phyloP scores from a whole-genome alignment of 2,329 filamentous ascomycete species.

The Ophiostoma triangulosporum region DNA sequence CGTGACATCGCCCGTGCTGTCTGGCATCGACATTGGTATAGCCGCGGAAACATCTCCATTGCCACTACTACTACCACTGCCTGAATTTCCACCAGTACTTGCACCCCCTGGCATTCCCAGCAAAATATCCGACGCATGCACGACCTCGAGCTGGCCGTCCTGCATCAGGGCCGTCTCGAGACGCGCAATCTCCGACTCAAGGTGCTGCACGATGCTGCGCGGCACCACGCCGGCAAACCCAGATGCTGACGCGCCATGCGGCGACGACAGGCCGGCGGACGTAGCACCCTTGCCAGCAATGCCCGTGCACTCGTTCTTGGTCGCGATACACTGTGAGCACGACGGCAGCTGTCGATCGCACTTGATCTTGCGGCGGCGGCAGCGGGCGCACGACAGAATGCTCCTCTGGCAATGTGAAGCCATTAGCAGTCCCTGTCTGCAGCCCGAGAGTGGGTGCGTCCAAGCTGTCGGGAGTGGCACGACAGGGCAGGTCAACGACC shows the following conservation, averaged over 20 bases:
- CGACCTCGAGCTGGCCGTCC: conserved; percentile 15
- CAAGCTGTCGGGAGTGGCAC: neutral
- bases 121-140: conserved; percentile 12
- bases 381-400: conserved; percentile 13
- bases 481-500: neutral
- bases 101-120: conserved; percentile 8
- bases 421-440: neutral
- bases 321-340: conserved; percentile 18
- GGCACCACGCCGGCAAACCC: conserved; percentile 11
- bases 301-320: conserved; percentile 17
- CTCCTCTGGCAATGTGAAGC: conserved; percentile 11
- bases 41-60: neutral
- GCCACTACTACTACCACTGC: neutral
- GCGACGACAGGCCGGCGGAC: neutral
- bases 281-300: conserved; percentile 15
- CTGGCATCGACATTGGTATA: neutral
- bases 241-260: conserved; percentile 6
- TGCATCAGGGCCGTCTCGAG: conserved; percentile 19
- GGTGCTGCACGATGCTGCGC: conserved; percentile 22
- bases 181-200: conserved; percentile 22
- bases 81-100: neutral
- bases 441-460: neutral
- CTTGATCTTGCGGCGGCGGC: conserved; percentile 12
- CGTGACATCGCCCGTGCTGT: neutral
- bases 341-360: conserved; percentile 16